A percentile compares a stretch with the other conserved stretches of the same genome.
Conservation (phyloP, 2,329 filamentous ascomycete species). For the Phialophora macrospora region DNA sequence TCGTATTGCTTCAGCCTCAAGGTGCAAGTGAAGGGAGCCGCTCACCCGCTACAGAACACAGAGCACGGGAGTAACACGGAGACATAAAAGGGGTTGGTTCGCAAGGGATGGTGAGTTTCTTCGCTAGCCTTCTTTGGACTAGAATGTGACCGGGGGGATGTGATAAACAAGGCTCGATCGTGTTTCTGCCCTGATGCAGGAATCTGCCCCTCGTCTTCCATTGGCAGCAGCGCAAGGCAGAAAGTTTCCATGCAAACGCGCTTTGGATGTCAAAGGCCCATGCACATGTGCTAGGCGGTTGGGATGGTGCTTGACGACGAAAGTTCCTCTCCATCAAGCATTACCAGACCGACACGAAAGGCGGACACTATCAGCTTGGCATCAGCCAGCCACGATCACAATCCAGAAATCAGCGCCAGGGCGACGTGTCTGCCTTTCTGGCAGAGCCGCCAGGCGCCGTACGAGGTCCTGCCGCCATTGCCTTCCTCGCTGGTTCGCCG, state of each 20-base stretch:
- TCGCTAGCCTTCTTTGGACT: neutral
- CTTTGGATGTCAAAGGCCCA: neutral
- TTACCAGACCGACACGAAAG: neutral
- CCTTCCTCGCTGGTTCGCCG: neutral
- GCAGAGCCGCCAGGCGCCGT: neutral
- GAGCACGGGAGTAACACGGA: neutral
- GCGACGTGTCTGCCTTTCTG: neutral
- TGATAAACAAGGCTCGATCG: slow-evolving; percentile 3
- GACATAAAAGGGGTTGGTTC: neutral
- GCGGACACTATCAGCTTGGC: slow-evolving; percentile 2
- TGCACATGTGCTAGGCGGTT: neutral
- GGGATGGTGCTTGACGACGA: neutral
- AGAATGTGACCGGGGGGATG: neutral
- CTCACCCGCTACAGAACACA: neutral
- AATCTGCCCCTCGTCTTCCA: neutral
- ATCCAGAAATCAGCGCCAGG: neutral
- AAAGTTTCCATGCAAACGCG: neutral
- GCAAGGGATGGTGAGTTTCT: neutral
- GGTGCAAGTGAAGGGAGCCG: neutral
- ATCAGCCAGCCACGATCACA: slow-evolving; percentile 12
- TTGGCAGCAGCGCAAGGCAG: neutral
- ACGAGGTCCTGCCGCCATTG: no score
- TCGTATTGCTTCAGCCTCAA: neutral
- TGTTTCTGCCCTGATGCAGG: neutral
- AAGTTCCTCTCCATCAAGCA: slow-evolving; percentile 9